phyloP scores from a whole-genome alignment of 2,329 filamentous ascomycete genomes.

The Xylariales sp. region DNA sequence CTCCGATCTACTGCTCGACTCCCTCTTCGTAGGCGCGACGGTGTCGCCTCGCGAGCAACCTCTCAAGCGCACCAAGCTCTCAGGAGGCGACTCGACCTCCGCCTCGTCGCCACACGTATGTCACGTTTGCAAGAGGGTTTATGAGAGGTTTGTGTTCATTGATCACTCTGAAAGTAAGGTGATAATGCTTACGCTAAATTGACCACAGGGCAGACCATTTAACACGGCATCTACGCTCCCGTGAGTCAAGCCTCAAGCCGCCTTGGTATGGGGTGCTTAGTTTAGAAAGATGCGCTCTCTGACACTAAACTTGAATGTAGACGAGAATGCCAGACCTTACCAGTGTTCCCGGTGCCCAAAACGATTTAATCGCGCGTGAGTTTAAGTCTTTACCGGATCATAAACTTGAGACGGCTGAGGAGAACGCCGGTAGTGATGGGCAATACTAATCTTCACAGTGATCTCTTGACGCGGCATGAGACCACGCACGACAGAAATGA shows the following conservation, averaged over 20 bases:
- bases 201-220: slow-evolving; percentile 21
- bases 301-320: slow-evolving; percentile 5
- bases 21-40: slow-evolving; percentile 7
- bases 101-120: slow-evolving; percentile 15
- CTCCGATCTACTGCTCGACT: slow-evolving; percentile 12
- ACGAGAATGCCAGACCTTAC: slow-evolving; percentile 23
- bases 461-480: slow-evolving; percentile 23
- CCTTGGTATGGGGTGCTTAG: background rate
- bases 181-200: background rate
- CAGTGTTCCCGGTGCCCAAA: slow-evolving; percentile 23
- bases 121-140: slow-evolving; percentile 21
- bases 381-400: slow-evolving; percentile 1
- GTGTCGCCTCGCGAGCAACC: slow-evolving; percentile 5
- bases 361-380: slow-evolving; percentile 23
- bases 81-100: slow-evolving; percentile 8
- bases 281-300: background rate
- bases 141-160: slow-evolving; percentile 15
- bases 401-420: background rate
- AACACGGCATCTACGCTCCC: slow-evolving; percentile 21
- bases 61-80: slow-evolving; percentile 15
- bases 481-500: slow-evolving; percentile 23
- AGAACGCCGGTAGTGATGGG: no score
- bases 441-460: slow-evolving; percentile 9
- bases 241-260: slow-evolving; percentile 5
- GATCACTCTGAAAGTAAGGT: background rate